These are phyloP conservation scores for Cubamyces sp. DNA, from an alignment of 768 basidiomycete genomes.

Conservation along the genomic window DNA sequence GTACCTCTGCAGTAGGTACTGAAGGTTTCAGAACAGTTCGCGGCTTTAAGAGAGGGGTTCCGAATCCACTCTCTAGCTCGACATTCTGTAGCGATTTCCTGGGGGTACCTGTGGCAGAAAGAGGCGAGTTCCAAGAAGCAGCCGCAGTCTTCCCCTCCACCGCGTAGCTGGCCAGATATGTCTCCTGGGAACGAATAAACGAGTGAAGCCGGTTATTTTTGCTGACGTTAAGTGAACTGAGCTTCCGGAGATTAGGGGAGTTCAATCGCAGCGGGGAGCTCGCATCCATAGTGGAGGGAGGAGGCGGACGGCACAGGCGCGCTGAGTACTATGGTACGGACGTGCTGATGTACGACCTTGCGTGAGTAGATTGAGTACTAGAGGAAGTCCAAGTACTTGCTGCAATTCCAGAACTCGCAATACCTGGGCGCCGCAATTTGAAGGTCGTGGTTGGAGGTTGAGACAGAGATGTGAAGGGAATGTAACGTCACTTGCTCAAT, in stretches of 20 bases:
- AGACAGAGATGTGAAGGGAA: no score
- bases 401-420: no score
- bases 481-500: no score
- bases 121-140: conserved; percentile 29
- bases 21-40: background rate
- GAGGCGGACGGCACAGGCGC: background rate
- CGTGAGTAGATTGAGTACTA: no score
- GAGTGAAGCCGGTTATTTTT: conserved; percentile 46
- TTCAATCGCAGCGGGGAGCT: conserved; percentile 1
- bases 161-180: conserved; percentile 48
- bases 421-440: no score
- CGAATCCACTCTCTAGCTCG: conserved; percentile 18
- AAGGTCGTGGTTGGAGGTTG: no score
- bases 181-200: conserved; percentile 55
- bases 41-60: conserved; percentile 26
- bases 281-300: background rate
- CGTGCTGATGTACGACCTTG: no score
- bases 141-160: conserved; percentile 38
- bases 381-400: no score
- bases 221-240: conserved; percentile 38
- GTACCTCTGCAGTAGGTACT: background rate
- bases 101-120: background rate
- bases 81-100: background rate
- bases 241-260: conserved; percentile 16
- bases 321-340: background rate